A percentile compares a stretch with the other conserved stretches of the same genome.
These are phyloP conservation scores for Plenodomus tracheiphilus DNA, from an alignment of 2,329 filamentous ascomycete genomes.

Conservation along the genomic window DNA sequence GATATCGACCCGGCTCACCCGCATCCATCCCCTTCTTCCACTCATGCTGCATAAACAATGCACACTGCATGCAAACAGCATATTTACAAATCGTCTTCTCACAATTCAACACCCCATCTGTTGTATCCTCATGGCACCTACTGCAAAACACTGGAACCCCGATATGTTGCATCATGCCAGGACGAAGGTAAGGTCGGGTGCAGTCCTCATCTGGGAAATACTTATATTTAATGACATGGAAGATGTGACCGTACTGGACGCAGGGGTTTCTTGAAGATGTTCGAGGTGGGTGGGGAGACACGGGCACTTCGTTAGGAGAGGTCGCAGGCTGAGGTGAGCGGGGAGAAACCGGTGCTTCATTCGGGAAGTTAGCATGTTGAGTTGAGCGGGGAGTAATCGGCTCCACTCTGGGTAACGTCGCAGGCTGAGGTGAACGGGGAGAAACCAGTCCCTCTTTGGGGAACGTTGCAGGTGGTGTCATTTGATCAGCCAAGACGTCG, in stretches of 20 bases:
- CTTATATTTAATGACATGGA: constrained; percentile 20
- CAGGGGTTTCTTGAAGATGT: constrained; percentile 19
- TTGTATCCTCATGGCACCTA: constrained; percentile 17
- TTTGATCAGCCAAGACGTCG: constrained; percentile 23
- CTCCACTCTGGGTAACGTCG: too few relatives aligned
- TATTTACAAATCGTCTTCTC: constrained; percentile 21
- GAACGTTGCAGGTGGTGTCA: constrained; percentile 22
- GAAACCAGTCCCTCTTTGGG: constrained; percentile 14
- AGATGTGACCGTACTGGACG: constrained; percentile 24
- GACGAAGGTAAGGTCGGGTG: constrained; percentile 17
- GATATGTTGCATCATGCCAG: constrained; percentile 18
- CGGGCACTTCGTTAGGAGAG: constrained; percentile 16
- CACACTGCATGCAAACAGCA: constrained; percentile 21
- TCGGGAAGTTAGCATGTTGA: too few relatives aligned
- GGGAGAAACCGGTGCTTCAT: too few relatives aligned
- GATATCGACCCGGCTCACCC: not conserved
- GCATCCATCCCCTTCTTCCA: constrained; percentile 8
- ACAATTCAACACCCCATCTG: constrained; percentile 25
- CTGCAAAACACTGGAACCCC: constrained; percentile 23
- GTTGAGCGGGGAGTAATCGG: too few relatives aligned
- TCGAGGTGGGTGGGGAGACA: constrained; percentile 1
- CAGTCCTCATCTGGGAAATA: constrained; percentile 14
- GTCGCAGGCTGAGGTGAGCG: too few relatives aligned
- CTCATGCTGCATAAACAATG: constrained; percentile 21
- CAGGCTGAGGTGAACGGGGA: constrained; percentile 1